These are phyloP conservation scores for Pachysolen tannophilus DNA, from an alignment of 805 yeast species.

Conservation along the genomic window DNA sequence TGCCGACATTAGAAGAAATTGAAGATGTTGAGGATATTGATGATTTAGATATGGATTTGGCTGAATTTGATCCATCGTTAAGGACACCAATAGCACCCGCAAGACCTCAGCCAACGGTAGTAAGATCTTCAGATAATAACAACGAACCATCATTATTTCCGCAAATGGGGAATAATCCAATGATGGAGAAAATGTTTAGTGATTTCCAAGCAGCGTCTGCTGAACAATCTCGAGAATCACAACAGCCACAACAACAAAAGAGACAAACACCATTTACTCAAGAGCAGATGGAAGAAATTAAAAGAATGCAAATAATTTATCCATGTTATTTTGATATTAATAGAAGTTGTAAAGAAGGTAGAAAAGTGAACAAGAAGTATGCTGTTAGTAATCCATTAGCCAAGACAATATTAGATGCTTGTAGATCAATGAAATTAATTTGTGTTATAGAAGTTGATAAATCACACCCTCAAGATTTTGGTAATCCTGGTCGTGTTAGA, in stretches of 20 bases:
- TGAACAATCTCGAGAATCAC: neutral
- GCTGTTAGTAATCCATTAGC: conserved; percentile 90
- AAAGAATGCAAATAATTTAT: conserved; percentile 66
- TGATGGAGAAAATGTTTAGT: conserved; percentile 15
- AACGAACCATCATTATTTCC: conserved; percentile 21
- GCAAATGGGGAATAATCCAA: conserved; percentile 10
- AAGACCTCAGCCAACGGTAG: conserved; percentile 49
- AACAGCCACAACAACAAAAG: conserved; percentile 9
- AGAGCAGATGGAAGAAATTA: conserved; percentile 57
- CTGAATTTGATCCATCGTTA: conserved; percentile 74
- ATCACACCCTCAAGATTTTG: conserved; percentile 93
- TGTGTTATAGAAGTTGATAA: conserved; percentile 69
- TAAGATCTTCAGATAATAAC: conserved; percentile 47
- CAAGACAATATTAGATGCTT: conserved; percentile 71
- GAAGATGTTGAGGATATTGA: conserved; percentile 79
- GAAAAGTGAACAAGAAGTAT: conserved; percentile 60
- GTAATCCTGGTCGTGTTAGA: conserved; percentile 95
- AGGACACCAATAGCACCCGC: conserved; percentile 65
- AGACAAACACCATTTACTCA: conserved; percentile 27
- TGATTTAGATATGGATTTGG: conserved; percentile 87
- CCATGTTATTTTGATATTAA: conserved; percentile 88
- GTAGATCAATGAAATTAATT: conserved; percentile 19
- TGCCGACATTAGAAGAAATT: conserved; percentile 70
- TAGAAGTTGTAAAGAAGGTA: conserved; percentile 71
- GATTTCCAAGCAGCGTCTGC: conserved; percentile 10